These are phyloP conservation scores for Boletus vermiculosoides DNA, from an alignment of 768 basidiomycete genomes.

Conservation along the genomic window DNA sequence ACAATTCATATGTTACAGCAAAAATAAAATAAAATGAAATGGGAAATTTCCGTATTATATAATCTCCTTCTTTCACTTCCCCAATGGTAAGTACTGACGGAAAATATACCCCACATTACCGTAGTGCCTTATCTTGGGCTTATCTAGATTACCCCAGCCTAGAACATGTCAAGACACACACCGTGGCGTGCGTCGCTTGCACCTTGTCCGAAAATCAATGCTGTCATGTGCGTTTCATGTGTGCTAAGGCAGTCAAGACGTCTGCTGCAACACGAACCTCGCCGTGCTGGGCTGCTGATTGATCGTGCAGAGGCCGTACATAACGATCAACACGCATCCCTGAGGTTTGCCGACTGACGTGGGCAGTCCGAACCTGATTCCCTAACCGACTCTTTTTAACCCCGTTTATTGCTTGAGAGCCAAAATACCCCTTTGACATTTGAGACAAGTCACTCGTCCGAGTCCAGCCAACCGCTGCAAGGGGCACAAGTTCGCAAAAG, in stretches of 20 bases:
- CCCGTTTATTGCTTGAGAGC: background rate
- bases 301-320: background rate
- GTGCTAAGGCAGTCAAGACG: background rate
- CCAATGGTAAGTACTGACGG: background rate
- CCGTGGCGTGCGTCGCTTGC: constrained; percentile 1
- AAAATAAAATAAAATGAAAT: background rate
- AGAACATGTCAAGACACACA: constrained; percentile 3
- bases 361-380: background rate
- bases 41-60: constrained; percentile 4
- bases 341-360: constrained; percentile 4
- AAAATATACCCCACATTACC: constrained; percentile 22
- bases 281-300: background rate
- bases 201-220: constrained; percentile 10
- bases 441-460: background rate
- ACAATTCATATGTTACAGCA: background rate
- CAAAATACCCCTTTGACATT: too few relatives aligned
- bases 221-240: constrained; percentile 7
- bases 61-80: constrained; percentile 2
- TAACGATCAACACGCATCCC: constrained; percentile 1
- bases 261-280: background rate
- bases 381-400: background rate
- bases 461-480: background rate
- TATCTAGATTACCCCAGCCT: constrained; percentile 31
- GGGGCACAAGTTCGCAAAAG: background rate
- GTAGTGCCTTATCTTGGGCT: constrained; percentile 20